phyloP scores from a whole-genome alignment of 2,329 filamentous ascomycete species.

The Canariomyces notabilis region DNA sequence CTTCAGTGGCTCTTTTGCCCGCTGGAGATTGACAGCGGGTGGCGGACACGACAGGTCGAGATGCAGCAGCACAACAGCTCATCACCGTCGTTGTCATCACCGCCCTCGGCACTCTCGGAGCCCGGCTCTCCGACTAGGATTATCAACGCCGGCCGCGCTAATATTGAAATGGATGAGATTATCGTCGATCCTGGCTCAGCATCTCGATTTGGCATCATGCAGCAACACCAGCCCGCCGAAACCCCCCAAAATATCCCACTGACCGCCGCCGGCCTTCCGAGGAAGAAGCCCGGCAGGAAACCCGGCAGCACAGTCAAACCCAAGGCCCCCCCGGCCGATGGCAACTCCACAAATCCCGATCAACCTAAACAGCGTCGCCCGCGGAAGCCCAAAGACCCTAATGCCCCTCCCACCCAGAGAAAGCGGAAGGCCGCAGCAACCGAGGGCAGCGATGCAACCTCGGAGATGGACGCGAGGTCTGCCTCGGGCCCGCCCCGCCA shows the following conservation, averaged over 20 bases:
- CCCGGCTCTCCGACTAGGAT: conserved; percentile 41
- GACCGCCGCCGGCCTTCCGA: conserved; percentile 53
- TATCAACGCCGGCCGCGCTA: conserved; percentile 30
- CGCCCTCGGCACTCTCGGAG: conserved; percentile 47
- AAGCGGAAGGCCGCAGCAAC: conserved; percentile 47
- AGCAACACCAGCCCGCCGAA: conserved; percentile 30
- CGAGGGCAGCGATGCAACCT: conserved; percentile 33
- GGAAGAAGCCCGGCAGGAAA: conserved; percentile 62
- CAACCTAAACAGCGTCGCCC: conserved; percentile 47
- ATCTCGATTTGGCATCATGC: conserved; percentile 31
- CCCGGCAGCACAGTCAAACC: conserved; percentile 46
- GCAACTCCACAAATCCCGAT: conserved; percentile 35
- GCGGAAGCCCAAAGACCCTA: conserved; percentile 56
- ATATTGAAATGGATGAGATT: conserved; percentile 46
- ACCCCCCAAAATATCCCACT: conserved; percentile 40
- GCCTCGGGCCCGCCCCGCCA: conserved; percentile 34
- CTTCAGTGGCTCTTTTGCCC: not conserved
- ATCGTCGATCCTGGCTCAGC: conserved; percentile 40
- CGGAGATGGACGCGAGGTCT: conserved; percentile 33
- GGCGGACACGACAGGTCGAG: conserved; percentile 27
- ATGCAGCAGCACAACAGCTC: conserved; percentile 42
- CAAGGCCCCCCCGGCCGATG: conserved; percentile 31
- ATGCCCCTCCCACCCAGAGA: conserved; percentile 48
- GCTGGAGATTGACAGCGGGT: conserved; percentile 15
- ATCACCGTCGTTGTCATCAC: conserved; percentile 47